Percentiles rank a stretch among this genome's conserved stretches.
Conservation (phyloP, 2,329 filamentous ascomycete genomes). For the Cladosporium sp. region DNA sequence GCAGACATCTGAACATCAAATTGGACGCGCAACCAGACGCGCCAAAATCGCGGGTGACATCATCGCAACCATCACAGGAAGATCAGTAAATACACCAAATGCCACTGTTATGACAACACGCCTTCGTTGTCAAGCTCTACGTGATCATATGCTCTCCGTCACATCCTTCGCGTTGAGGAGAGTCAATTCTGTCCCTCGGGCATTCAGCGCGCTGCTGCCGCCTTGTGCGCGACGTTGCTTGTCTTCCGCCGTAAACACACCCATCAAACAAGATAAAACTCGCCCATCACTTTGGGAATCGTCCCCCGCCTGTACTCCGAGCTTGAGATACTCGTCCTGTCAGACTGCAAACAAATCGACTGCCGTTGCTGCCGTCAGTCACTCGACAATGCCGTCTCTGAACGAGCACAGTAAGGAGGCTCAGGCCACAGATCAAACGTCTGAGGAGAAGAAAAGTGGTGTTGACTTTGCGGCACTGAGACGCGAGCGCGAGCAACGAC, state of each 20-base stretch:
- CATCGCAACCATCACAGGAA: too few species aligned
- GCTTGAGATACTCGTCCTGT: too few species aligned
- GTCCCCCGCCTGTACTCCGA: too few species aligned
- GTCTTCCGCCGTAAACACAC: neutral
- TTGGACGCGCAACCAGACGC: neutral
- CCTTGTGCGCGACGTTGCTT: neutral
- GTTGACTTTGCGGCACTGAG: neutral
- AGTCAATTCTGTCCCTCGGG: neutral
- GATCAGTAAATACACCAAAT: neutral
- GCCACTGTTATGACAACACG: neutral
- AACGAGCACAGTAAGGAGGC: neutral
- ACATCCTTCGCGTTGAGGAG: too few species aligned
- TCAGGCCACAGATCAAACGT: neutral
- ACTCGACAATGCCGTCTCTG: neutral
- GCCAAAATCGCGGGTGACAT: neutral
- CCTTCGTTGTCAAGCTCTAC: too few species aligned
- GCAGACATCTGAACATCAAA: neutral
- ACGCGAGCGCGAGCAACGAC: constrained; percentile 5
- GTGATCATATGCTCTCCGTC: too few species aligned
- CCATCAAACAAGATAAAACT: neutral
- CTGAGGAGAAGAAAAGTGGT: neutral
- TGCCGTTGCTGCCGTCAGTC: too few species aligned
- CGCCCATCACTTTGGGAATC: too few species aligned
- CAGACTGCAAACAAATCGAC: too few species aligned
- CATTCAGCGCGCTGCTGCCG: neutral